Percentiles rank a stretch among this genome's conserved stretches.
phyloP scores from a whole-genome alignment of 1,284 basidiomycete genomes.

The Ganoderma lucidum region DNA sequence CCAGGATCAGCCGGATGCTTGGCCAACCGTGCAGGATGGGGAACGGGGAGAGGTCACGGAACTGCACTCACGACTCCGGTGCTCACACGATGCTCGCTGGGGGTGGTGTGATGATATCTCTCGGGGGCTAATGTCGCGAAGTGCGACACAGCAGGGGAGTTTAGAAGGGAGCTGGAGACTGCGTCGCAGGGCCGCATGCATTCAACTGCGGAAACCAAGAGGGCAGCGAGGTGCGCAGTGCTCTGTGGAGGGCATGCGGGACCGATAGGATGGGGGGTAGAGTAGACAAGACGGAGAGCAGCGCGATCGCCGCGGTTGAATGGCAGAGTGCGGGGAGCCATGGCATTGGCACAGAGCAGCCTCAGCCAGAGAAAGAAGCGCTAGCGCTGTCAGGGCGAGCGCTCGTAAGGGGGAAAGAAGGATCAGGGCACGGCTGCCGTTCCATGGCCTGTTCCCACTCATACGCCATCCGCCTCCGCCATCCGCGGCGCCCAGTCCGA shows the following conservation, averaged over 20 bases:
- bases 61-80: slow-evolving; percentile 1
- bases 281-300: not conserved
- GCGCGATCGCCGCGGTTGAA: not conserved
- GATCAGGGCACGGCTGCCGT: not conserved
- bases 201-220: not conserved
- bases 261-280: not conserved
- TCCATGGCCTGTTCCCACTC: not conserved
- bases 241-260: not conserved
- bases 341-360: not conserved
- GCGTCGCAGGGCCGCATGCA: not conserved
- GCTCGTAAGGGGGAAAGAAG: not conserved
- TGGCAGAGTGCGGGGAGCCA: not conserved
- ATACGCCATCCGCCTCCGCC: not conserved
- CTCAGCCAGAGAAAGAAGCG: not conserved
- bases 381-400: not conserved
- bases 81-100: slow-evolving; percentile 4
- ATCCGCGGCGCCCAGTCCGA: not conserved
- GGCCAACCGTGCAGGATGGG: not conserved
- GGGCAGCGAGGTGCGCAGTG: not conserved
- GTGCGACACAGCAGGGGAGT: not conserved
- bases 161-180: not conserved
- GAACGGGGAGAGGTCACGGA: not conserved
- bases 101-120: not conserved
- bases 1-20: not conserved
- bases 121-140: slow-evolving; percentile 4